Evolutionary conservation across 352 stramenopile species (phyloP).

Genomic region (Peronospora belbahrii): DNA sequence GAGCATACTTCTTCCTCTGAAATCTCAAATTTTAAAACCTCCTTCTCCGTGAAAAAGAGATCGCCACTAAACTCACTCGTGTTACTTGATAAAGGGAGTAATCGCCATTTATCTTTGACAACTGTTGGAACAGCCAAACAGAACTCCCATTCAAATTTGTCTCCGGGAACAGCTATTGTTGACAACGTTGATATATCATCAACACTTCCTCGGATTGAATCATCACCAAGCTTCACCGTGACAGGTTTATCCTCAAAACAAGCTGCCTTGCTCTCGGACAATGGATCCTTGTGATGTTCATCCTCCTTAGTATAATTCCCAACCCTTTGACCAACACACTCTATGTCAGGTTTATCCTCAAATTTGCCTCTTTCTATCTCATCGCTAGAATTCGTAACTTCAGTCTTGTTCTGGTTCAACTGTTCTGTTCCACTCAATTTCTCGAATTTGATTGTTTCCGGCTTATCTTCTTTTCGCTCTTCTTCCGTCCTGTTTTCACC

Average conservation of each 20-base stretch:
- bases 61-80: conserved; percentile 49
- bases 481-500: not conserved
- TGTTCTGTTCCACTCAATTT: not conserved
- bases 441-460: not conserved
- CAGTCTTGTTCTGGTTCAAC: not conserved
- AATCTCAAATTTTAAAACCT: conserved; percentile 57
- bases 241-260: conserved; percentile 8
- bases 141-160: conserved; percentile 39
- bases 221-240: conserved; percentile 2
- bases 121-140: conserved; percentile 30
- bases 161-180: conserved; percentile 11
- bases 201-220: conserved; percentile 18
- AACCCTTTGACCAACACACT: conserved; percentile 1
- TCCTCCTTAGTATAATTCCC: conserved; percentile 7
- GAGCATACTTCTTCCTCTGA: conserved; percentile 58
- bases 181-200: conserved; percentile 1
- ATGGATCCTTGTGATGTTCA: not conserved
- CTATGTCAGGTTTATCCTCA: not conserved
- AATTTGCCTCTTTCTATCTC: not conserved
- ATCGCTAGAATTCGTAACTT: not conserved
- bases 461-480: not conserved
- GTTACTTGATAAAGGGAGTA: conserved; percentile 45
- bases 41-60: conserved; percentile 43
- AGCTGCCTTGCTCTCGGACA: conserved; percentile 5
- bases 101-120: conserved; percentile 36